Evolutionary conservation across 768 basidiomycete genomes (phyloP).

Genomic region (Boletus barrowsii): DNA sequence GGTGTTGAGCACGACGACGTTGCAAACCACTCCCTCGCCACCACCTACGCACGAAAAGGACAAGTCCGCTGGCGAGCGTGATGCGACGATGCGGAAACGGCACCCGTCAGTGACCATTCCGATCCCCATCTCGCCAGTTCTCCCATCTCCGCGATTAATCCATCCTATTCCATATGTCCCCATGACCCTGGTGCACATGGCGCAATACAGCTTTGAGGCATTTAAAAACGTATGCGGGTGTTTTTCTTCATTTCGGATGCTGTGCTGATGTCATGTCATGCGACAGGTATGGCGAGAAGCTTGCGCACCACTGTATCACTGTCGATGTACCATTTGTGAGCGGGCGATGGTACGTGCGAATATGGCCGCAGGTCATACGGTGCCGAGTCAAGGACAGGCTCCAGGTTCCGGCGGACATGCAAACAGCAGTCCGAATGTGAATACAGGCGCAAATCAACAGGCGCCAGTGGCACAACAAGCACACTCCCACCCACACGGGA

Average conservation of each 20-base stretch:
- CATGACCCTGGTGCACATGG: constrained; percentile 50
- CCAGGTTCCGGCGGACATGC: constrained; percentile 5
- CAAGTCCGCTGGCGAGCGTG: constrained; percentile 30
- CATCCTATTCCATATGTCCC: constrained; percentile 72
- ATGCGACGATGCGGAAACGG: constrained; percentile 11
- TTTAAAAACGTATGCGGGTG: constrained; percentile 48
- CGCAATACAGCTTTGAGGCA: constrained; percentile 56
- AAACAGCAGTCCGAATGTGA: background rate
- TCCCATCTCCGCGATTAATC: constrained; percentile 57
- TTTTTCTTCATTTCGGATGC: background rate
- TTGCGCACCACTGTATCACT: constrained; percentile 67
- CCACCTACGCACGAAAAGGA: constrained; percentile 47
- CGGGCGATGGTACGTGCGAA: constrained; percentile 57
- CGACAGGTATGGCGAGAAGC: constrained; percentile 71
- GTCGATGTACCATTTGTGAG: constrained; percentile 71
- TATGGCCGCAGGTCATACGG: constrained; percentile 37
- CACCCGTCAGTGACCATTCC: constrained; percentile 33
- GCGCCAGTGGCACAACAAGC: background rate
- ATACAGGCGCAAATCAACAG: constrained; percentile 6
- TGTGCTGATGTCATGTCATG: constrained; percentile 1
- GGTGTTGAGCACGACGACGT: constrained; percentile 67
- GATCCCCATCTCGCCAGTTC: constrained; percentile 53
- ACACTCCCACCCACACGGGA: constrained; percentile 3
- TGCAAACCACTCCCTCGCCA: constrained; percentile 78
- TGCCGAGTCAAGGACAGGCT: constrained; percentile 26